phyloP scores from a whole-genome alignment of 768 basidiomycete species.

The Tremella mesenterica region DNA sequence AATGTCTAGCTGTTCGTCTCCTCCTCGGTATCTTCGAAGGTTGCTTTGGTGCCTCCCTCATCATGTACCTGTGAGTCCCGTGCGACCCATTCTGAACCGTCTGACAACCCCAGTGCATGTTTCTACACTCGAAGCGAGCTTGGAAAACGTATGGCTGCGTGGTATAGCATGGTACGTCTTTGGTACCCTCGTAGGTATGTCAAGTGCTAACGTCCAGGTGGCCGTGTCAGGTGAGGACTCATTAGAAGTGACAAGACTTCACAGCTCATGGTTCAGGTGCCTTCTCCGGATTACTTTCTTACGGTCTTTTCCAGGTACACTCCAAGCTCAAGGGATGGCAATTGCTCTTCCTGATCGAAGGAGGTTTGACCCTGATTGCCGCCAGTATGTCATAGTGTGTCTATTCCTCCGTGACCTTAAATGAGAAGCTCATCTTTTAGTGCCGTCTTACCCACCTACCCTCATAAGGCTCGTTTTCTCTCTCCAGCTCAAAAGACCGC shows the following conservation, averaged over 20 bases:
- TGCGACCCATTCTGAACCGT: not conserved
- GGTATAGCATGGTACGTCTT: slow-evolving; percentile 10
- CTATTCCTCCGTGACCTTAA: not conserved
- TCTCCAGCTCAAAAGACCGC: slow-evolving; percentile 10
- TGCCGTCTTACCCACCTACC: slow-evolving; percentile 12
- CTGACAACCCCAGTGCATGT: slow-evolving; percentile 2
- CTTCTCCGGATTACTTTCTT: not conserved
- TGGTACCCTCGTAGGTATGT: too few relatives aligned
- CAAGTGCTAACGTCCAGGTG: too few relatives aligned
- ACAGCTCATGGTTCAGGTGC: not conserved
- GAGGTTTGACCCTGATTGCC: slow-evolving; percentile 9
- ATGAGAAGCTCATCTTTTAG: not conserved
- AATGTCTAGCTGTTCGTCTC: not conserved
- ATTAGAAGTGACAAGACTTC: not conserved
- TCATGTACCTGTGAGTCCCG: slow-evolving; percentile 12
- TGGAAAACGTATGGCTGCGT: slow-evolving; percentile 15
- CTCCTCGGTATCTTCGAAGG: slow-evolving; percentile 11
- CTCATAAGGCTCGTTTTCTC: slow-evolving; percentile 11
- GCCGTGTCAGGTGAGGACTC: too few relatives aligned
- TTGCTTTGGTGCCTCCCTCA: slow-evolving; percentile 20
- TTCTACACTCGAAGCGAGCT: slow-evolving; percentile 19
- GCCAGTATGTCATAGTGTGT: slow-evolving; percentile 1
- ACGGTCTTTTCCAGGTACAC: slow-evolving; percentile 12
- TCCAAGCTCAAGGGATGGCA: slow-evolving; percentile 17
- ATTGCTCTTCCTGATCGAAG: slow-evolving; percentile 23